Conservation (phyloP, 192 early-diverging fungal genomes). For the Umbelopsis sp. region DNA sequence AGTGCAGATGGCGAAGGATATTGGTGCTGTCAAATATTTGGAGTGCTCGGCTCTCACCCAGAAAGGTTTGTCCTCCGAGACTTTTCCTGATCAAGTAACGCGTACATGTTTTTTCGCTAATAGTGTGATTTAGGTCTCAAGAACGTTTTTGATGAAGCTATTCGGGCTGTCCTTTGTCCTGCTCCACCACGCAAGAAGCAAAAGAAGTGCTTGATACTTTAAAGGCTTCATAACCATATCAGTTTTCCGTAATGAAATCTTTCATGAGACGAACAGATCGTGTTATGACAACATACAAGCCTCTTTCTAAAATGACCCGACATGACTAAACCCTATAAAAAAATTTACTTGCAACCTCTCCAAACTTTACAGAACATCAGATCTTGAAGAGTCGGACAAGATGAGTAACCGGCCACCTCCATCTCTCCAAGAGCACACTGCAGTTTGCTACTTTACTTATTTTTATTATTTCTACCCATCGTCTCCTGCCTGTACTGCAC, state of each 20-base stretch:
- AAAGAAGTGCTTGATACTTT: conserved; percentile 80
- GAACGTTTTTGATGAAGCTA: conserved; percentile 98
- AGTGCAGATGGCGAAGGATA: conserved; percentile 85
- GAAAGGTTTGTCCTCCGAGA: conserved; percentile 60
- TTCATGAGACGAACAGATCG: background rate
- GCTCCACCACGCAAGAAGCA: conserved; percentile 61
- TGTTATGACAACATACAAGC: background rate
- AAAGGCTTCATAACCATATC: conserved; percentile 28
- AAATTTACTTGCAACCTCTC: background rate
- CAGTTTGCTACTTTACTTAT: background rate
- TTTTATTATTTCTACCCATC: conserved; percentile 5
- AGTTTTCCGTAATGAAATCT: background rate
- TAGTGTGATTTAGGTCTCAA: conserved; percentile 54
- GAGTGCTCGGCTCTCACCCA: conserved; percentile 98
- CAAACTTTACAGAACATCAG: background rate
- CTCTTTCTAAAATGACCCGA: background rate
- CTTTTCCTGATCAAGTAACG: background rate
- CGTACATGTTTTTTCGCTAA: background rate
- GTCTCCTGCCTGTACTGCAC: background rate
- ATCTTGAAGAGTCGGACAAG: conserved; percentile 10
- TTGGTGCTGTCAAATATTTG: conserved; percentile 89
- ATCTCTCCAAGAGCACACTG: background rate
- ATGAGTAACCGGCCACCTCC: background rate
- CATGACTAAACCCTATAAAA: background rate
- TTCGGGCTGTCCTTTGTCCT: conserved; percentile 88